Percentiles rank a stretch among this genome's conserved stretches.
Conservation (phyloP, 2,329 filamentous ascomycete genomes). For the Xylariaceae sp. region DNA sequence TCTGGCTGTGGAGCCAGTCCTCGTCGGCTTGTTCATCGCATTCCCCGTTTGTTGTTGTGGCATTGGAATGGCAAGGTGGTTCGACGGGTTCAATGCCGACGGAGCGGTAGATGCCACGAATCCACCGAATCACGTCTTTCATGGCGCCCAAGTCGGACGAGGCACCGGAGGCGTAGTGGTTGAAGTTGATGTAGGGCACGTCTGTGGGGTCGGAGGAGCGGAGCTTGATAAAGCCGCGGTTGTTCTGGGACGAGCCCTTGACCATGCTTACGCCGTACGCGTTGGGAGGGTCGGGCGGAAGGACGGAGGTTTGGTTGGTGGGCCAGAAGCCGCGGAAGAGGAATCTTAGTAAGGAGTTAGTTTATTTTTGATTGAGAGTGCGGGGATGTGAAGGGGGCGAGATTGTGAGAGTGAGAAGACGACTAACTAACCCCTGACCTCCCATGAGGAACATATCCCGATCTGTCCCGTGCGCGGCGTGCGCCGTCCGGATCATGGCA, state of each 20-base stretch:
- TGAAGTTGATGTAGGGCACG: conserved; percentile 57
- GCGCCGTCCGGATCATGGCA: conserved; percentile 12
- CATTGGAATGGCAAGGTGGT: conserved; percentile 12
- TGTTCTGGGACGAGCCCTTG: conserved; percentile 43
- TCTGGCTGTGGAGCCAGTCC: conserved; percentile 36
- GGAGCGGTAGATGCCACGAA: conserved; percentile 8
- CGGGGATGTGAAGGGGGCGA: neutral
- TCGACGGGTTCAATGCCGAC: conserved; percentile 11
- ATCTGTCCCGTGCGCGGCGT: conserved; percentile 11
- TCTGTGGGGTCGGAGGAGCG: conserved; percentile 56
- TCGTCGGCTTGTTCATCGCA: too few relatives aligned
- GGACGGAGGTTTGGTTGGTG: conserved; percentile 18
- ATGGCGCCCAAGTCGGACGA: conserved; percentile 33
- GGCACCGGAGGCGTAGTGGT: conserved; percentile 46
- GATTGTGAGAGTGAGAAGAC: neutral
- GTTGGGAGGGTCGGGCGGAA: conserved; percentile 24
- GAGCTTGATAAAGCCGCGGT: conserved; percentile 53
- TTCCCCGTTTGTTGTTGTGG: conserved; percentile 2
- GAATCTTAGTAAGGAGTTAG: neutral
- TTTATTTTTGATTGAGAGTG: neutral
- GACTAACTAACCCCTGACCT: conserved; percentile 8
- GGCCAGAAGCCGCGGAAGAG: conserved; percentile 23
- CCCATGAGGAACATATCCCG: conserved; percentile 19
- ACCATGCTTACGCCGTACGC: conserved; percentile 33
- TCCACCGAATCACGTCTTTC: conserved; percentile 38